Conservation (phyloP, 169 alveolate genomes). For the Cryptosporidium parvum region DNA sequence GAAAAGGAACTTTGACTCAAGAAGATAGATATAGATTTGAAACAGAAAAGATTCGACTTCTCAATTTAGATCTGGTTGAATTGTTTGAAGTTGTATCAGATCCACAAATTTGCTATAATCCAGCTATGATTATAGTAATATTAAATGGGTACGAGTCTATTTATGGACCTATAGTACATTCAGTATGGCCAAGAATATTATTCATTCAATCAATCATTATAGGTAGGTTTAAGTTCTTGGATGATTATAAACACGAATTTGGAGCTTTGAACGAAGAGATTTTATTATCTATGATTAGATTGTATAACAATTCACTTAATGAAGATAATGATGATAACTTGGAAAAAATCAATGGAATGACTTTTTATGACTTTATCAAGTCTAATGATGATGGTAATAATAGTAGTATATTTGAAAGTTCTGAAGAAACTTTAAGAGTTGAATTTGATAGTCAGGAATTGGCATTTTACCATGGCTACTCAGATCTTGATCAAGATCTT, state of each 20-base stretch:
- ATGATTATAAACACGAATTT: constrained; percentile 14
- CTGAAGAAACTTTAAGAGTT: background rate
- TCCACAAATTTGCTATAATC: constrained; percentile 29
- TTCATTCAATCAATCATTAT: constrained; percentile 44
- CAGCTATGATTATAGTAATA: constrained; percentile 20
- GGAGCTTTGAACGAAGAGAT: constrained; percentile 33
- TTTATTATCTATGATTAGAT: constrained; percentile 13
- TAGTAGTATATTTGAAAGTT: background rate
- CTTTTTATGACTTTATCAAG: constrained; percentile 31
- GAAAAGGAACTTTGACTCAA: too few relatives aligned
- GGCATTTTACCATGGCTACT: background rate
- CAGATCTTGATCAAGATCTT: background rate
- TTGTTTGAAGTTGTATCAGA: constrained; percentile 44
- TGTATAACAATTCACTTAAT: constrained; percentile 12
- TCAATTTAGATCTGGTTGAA: constrained; percentile 22
- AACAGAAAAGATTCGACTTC: constrained; percentile 17
- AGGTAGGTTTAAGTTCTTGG: constrained; percentile 1
- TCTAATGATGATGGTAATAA: background rate
- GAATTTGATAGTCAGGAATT: background rate
- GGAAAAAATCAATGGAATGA: background rate
- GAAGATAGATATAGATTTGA: constrained; percentile 10
- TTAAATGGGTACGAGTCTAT: constrained; percentile 33
- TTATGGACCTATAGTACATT: constrained; percentile 62
- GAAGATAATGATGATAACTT: background rate
- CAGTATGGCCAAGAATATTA: constrained; percentile 62